Percentiles rank a stretch among this genome's conserved stretches.
These are phyloP conservation scores for Berberis thunbergii DNA, from an alignment of 164 flowering plant genomes.

Conservation along the genomic window DNA sequence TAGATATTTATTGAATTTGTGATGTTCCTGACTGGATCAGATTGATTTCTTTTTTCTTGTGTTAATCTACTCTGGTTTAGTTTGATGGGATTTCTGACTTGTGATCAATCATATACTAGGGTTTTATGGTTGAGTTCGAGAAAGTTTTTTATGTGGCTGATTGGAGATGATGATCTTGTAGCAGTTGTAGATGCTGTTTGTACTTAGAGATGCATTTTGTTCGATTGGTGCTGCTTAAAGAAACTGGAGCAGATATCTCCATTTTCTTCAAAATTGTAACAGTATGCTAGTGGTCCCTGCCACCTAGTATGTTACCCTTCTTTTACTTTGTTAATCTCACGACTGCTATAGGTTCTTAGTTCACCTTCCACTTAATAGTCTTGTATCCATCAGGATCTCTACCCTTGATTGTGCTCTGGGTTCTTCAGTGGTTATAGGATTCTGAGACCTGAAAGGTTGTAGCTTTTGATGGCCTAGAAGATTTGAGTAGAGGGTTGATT, in stretches of 20 bases:
- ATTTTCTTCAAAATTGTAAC: constrained; percentile 1
- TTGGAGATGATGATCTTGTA: constrained; percentile 22
- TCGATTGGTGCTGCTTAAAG: constrained; percentile 27
- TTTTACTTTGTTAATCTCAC: constrained; percentile 12
- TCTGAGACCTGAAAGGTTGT: constrained; percentile 12
- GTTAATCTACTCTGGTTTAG: background rate
- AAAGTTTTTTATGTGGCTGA: constrained; percentile 17
- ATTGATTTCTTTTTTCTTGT: background rate
- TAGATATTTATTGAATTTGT: background rate
- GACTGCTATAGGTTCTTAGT: constrained; percentile 24
- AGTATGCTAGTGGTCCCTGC: constrained; percentile 11
- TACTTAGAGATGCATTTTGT: constrained; percentile 23
- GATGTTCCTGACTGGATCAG: too few relatives aligned
- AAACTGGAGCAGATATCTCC: background rate
- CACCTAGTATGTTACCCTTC: constrained; percentile 2
- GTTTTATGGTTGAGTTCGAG: constrained; percentile 46
- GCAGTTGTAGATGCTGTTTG: constrained; percentile 38
- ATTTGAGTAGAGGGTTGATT: constrained; percentile 6
- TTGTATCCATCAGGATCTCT: constrained; percentile 20
- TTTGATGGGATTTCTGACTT: constrained; percentile 15
- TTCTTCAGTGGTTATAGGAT: background rate
- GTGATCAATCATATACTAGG: constrained; percentile 25
- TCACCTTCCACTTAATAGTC: constrained; percentile 6
- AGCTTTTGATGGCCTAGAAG: constrained; percentile 15
- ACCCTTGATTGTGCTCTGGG: constrained; percentile 17